These are phyloP conservation scores for Wallacemonas sp. DNA, from an alignment of 208 protist genomes.

Conservation along the genomic window DNA sequence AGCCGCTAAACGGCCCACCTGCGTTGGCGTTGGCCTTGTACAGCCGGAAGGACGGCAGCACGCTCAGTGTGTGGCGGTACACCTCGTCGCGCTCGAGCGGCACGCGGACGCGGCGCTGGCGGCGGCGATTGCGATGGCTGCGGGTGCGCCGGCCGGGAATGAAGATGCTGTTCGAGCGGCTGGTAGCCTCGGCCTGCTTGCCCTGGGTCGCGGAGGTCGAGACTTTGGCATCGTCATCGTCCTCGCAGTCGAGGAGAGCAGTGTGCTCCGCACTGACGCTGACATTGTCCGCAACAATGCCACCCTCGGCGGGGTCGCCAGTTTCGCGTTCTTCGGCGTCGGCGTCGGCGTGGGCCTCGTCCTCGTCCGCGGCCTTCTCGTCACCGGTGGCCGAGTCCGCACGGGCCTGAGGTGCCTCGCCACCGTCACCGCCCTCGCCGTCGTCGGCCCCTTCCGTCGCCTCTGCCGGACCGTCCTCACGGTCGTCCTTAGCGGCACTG, in stretches of 20 bases:
- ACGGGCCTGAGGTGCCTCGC: conserved; percentile 1
- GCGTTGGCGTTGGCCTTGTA: conserved; percentile 29
- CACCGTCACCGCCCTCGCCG: too few species aligned
- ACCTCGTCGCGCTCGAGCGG: conserved; percentile 51
- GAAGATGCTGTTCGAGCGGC: neutral
- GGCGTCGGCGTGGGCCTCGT: conserved; percentile 14
- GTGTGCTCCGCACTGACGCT: too few species aligned
- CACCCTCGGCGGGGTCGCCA: neutral
- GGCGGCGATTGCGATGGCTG: conserved; percentile 34
- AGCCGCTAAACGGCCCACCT: conserved; percentile 5
- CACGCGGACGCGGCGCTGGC: conserved; percentile 26
- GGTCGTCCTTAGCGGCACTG: too few species aligned
- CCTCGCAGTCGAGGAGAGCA: too few species aligned
- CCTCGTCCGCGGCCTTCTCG: conserved; percentile 1
- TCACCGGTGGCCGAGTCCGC: neutral
- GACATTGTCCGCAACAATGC: too few species aligned
- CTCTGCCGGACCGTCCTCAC: too few species aligned
- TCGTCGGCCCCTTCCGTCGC: too few species aligned
- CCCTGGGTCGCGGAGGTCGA: neutral
- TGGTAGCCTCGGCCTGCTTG: conserved; percentile 1
- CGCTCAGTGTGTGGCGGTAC: conserved; percentile 45
- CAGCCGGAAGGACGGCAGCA: conserved; percentile 32
- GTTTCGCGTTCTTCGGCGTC: neutral
- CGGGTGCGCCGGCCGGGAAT: conserved; percentile 33
- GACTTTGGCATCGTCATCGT: neutral